Base-by-base conservation (phyloP, 768 basidiomycete species). In the Xanthoconium stramineum region DNA sequence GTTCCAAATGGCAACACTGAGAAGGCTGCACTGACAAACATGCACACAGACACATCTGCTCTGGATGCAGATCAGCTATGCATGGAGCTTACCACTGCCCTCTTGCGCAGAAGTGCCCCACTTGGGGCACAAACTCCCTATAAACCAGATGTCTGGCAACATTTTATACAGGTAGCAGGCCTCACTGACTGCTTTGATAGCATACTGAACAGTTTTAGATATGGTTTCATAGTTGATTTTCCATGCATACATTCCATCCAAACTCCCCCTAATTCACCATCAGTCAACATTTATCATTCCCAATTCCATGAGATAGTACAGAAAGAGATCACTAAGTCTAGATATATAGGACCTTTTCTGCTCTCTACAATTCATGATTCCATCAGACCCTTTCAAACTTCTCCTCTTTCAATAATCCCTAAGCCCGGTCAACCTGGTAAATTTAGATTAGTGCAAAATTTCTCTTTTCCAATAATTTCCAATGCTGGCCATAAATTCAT, bases 101-200 rank as follows among this genome's bases (percentile, higher is more conserved):
- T 50, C 12, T 2, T 24, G 24, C 4, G 24, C 24, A 24, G 4
- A 24, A 24, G 24, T 4, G 24, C 24, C 24, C 24, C 24, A 2
- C 24, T 24, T 4, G 24, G 5, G 0, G 2, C 19, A 1, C 53
- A 50, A 43, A 55, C 33, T 0, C 53, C 49, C 0, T 55, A 58
- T 37, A 58, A 51, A 0, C 33, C 38, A 0, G 38, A 55, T 0
- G 15, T n/a, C 0, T 58, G 57, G 49, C n/a, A 40, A n/a, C 4
- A 20, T 4, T 29, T 53, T 0, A 4, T 3, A 0, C 2, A 1
- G 3, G 24, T 4, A 2, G 32, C 47, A 9, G 10, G 29, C 32
- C 15, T 33, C 4, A 0, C 7, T 13, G 0, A 5, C 12, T 3
- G 15, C 2, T 56, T 40, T 12, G 5, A 8, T 0, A 1, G 38